These are phyloP conservation scores for Tetradesmus lagerheimii DNA, from an alignment of 139 green algal genomes.

Conservation along the genomic window DNA sequence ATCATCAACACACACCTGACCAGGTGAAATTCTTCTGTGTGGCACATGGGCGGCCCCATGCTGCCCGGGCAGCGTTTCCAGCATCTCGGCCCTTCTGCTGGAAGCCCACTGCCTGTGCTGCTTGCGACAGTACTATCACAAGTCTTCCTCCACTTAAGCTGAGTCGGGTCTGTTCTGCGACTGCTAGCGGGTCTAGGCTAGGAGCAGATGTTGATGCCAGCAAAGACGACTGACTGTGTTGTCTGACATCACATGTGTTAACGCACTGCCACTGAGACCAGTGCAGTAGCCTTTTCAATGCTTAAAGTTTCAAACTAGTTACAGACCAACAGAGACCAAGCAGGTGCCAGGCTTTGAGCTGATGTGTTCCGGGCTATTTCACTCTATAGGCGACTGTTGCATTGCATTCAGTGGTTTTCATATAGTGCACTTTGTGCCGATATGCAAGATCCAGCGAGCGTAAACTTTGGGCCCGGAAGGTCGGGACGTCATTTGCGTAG, in stretches of 20 bases:
- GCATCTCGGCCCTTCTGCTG: not conserved
- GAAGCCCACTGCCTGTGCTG: not conserved
- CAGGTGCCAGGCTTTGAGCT: too few relatives aligned
- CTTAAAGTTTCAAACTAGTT: too few relatives aligned
- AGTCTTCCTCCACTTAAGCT: too few relatives aligned
- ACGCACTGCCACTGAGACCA: not conserved
- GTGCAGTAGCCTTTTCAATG: too few relatives aligned
- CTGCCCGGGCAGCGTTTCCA: not conserved
- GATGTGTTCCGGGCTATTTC: too few relatives aligned
- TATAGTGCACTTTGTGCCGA: not conserved
- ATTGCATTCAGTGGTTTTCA: too few relatives aligned
- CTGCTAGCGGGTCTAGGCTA: not conserved
- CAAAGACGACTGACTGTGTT: conserved; percentile 6
- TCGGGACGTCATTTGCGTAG: not conserved
- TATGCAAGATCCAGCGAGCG: not conserved
- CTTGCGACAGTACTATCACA: not conserved
- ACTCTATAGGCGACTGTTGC: too few relatives aligned
- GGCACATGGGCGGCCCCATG: not conserved
- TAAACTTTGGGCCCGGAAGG: not conserved
- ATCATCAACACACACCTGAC: not conserved
- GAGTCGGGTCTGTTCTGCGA: too few relatives aligned
- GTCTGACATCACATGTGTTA: not conserved
- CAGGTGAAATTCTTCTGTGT: not conserved
- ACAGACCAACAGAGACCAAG: too few relatives aligned
- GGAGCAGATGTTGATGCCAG: not conserved